Evolutionary conservation across 225 moss, liverwort and hornwort species (phyloP), one percentile per base, ranked within the genome.

Genomic region (Polytrichum formosum): DNA sequence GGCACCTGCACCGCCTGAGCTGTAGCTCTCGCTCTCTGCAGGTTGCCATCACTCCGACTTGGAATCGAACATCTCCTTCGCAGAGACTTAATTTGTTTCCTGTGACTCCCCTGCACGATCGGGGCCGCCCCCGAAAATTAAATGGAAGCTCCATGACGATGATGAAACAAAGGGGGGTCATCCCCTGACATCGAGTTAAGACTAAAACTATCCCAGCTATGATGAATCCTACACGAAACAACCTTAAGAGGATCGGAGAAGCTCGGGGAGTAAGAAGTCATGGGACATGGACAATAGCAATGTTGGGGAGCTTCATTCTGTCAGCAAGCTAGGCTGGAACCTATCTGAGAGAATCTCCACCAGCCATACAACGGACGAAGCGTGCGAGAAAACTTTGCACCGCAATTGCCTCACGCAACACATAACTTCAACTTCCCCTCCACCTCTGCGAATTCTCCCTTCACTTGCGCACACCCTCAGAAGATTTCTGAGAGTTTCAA

Each of bases 51-150:
- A 75, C 68, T 69, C 72, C 65, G 75, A 80, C 56, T 75, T 60
- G 63, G 86, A 80, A 18, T 79, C 69, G 63, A 75, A 83, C 31
- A 20, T 86, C 26, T 80, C 83, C 28, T 83, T 83, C 28, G 86
- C 86, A 27, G 86, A 86, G 56, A 70, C 78, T 35, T n/a, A n/a
- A n/a, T n/a, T 29, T 86, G 70, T 86, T 83, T 66, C 86, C 86
- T 23, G 35, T 78, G 8, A 73, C 83, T 23, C 79, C 85, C 7
- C 69, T 79, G 1, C 68, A 56, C 5, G 75, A 74, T 26, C 54
- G 56, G 5, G 62, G 59, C 18, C 53, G 26, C 5, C 71, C 63
- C 25, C 22, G 27, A 20, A 70, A 67, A 18, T 67, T 74, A 21
- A 85, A 74, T 63, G 79, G 71, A 58, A 69, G 72, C 63, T 66